Evolutionary conservation across 2,329 filamentous ascomycete species (phyloP).

Genomic region (Phoma sp.): DNA sequence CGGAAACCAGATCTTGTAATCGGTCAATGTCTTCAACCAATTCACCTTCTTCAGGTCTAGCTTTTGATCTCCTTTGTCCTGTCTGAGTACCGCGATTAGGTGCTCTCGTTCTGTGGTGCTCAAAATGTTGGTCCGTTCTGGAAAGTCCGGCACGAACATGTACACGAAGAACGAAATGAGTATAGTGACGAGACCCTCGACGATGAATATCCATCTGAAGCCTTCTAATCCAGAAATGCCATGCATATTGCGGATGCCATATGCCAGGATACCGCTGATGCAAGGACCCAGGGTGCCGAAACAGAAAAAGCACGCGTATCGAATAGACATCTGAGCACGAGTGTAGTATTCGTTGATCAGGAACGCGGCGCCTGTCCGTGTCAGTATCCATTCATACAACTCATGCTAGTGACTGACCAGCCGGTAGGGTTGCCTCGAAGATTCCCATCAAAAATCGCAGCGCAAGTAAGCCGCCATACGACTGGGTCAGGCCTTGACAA

Average conservation of each 20-base stretch:
- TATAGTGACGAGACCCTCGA: constrained; percentile 64
- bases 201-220: constrained; percentile 63
- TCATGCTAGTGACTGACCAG: constrained; percentile 21
- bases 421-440: constrained; percentile 43
- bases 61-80: constrained; percentile 56
- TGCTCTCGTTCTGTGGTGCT: constrained; percentile 59
- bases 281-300: constrained; percentile 62
- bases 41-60: constrained; percentile 58
- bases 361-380: constrained; percentile 33
- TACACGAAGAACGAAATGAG: constrained; percentile 57
- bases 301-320: constrained; percentile 61
- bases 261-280: constrained; percentile 62
- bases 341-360: constrained; percentile 54
- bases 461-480: constrained; percentile 38
- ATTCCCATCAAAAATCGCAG: constrained; percentile 45
- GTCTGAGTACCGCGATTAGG: constrained; percentile 57
- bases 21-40: constrained; percentile 55
- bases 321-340: constrained; percentile 61
- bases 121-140: constrained; percentile 59
- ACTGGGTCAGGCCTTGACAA: constrained; percentile 39
- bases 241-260: constrained; percentile 50
- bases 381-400: constrained; percentile 1
- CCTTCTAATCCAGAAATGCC: constrained; percentile 36
- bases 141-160: constrained; percentile 61
- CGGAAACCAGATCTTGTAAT: constrained; percentile 65